Percentiles rank a stretch among this genome's conserved stretches.
Conservation (phyloP, 306 rosid species). For the Prunus salicina region DNA sequence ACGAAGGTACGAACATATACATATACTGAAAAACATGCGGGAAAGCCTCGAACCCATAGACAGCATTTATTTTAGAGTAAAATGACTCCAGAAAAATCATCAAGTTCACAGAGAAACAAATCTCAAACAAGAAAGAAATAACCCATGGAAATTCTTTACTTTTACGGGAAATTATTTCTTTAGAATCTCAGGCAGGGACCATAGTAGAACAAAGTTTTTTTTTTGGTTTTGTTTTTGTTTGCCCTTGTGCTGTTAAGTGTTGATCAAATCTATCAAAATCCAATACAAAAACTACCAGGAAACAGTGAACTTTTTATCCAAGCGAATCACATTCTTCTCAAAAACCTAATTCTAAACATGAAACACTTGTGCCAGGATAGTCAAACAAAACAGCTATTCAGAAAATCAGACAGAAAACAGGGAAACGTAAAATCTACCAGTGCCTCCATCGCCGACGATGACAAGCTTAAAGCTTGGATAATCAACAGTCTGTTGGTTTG, state of each 20-base stretch:
- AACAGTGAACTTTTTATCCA: background rate
- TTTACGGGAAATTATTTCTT: too few species aligned
- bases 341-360: background rate
- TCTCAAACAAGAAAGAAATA: background rate
- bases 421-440: constrained; percentile 29
- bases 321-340: background rate
- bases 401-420: background rate
- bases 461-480: constrained; percentile 81
- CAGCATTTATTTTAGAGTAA: too few species aligned
- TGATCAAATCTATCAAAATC: background rate
- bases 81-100: background rate
- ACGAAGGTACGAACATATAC: background rate
- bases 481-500: constrained; percentile 46
- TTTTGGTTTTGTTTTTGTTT: too few species aligned
- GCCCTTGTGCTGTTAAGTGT: background rate
- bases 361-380: background rate
- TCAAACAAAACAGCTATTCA: background rate
- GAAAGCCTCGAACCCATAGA: background rate
- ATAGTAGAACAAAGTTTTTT: too few species aligned
- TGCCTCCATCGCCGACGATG: constrained; percentile 78
- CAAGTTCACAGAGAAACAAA: background rate
- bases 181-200: too few species aligned
- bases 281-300: too few species aligned
- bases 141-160: too few species aligned
- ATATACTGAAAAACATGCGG: background rate